Evolutionary conservation across 306 rosid genomes (phyloP).

Genomic region (Biancaea sappan): DNA sequence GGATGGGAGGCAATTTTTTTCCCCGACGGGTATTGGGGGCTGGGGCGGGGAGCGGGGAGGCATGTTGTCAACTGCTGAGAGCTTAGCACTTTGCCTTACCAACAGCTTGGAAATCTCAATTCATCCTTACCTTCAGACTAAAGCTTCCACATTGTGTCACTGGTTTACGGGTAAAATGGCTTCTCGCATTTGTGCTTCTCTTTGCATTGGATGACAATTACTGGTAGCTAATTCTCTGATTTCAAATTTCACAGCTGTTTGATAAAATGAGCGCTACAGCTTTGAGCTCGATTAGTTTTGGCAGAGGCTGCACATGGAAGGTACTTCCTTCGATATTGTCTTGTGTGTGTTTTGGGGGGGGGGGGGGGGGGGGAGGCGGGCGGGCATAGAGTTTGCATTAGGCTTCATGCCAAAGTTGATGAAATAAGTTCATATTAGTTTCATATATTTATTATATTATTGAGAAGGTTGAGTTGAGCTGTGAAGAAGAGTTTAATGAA

Average conservation of each 20-base stretch:
- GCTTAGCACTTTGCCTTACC: not conserved
- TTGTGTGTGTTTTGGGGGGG: no score
- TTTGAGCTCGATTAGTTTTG: slow-evolving; percentile 41
- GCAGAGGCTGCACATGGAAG: slow-evolving; percentile 46
- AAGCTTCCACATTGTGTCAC: not conserved
- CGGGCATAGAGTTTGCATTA: not conserved
- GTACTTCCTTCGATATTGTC: no score
- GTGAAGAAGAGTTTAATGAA: not conserved
- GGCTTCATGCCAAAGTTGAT: not conserved
- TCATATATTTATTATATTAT: not conserved
- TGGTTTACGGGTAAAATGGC: not conserved
- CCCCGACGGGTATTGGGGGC: no score
- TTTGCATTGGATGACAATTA: not conserved
- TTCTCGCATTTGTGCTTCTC: not conserved
- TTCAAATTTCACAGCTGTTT: not conserved
- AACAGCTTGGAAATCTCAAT: not conserved
- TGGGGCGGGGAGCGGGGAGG: no score
- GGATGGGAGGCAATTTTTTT: no score
- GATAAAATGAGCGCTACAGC: slow-evolving; percentile 50
- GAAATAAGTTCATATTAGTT: not conserved
- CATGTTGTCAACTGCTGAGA: not conserved
- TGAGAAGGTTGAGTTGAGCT: not conserved
- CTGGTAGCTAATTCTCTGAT: slow-evolving; percentile 12
- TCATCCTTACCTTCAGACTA: not conserved
- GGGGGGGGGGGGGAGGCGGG: no score